Evolutionary conservation across 768 basidiomycete genomes (phyloP).

Genomic region (Polyporus arcularius): DNA sequence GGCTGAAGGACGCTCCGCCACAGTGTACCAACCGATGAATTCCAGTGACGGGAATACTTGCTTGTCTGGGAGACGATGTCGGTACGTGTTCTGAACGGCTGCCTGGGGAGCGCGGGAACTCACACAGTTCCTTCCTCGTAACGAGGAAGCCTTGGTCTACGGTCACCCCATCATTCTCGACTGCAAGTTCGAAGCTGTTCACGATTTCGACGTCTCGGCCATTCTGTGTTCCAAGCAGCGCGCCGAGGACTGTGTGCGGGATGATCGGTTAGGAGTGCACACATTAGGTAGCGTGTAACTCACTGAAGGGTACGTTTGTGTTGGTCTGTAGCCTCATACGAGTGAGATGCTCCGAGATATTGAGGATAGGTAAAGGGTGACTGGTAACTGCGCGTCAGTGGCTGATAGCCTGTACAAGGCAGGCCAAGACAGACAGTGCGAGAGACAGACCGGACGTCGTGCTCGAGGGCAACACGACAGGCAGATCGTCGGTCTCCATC

Average conservation of each 20-base stretch:
- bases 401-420: conserved; percentile 10
- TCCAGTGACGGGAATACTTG: conserved; percentile 98
- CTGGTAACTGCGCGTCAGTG: conserved; percentile 44
- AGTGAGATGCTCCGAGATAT: conserved; percentile 94
- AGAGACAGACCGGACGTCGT: conserved; percentile 74
- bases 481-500: conserved; percentile 79
- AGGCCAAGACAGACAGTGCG: conserved; percentile 56
- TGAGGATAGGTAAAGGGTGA: conserved; percentile 94
- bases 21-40: conserved; percentile 97
- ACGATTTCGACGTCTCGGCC: conserved; percentile 97
- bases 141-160: conserved; percentile 84
- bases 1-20: conserved; percentile 72
- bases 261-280: not conserved
- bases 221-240: conserved; percentile 89
- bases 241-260: conserved; percentile 75
- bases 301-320: conserved; percentile 65
- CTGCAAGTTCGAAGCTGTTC: conserved; percentile 91
- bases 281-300: conserved; percentile 17
- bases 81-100: too few species aligned
- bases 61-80: conserved; percentile 64
- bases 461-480: conserved; percentile 72
- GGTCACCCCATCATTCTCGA: conserved; percentile 53
- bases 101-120: conserved; percentile 22
- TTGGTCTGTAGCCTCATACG: conserved; percentile 76
- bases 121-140: conserved; percentile 87